Evolutionary conservation across 2,329 filamentous ascomycete species (phyloP).

Genomic region (Akanthomyces dipterigenus): DNA sequence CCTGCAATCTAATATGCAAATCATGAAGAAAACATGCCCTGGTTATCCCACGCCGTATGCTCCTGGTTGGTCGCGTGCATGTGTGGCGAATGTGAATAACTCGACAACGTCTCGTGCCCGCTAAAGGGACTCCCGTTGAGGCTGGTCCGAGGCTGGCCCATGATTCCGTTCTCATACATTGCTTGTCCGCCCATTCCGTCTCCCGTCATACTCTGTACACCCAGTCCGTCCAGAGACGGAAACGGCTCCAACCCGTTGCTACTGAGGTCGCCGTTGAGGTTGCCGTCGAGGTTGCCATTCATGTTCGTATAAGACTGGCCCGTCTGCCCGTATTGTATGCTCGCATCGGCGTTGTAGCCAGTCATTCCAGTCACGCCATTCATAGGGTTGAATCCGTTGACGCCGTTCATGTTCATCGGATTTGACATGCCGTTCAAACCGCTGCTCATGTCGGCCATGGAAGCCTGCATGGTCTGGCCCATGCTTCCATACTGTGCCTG

Average conservation of each 20-base stretch:
- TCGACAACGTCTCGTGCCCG: constrained; percentile 29
- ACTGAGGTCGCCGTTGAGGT: background rate
- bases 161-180: constrained; percentile 24
- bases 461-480: constrained; percentile 19
- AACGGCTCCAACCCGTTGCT: constrained; percentile 24
- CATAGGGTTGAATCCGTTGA: constrained; percentile 19
- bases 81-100: constrained; percentile 29
- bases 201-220: constrained; percentile 23
- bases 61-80: constrained; percentile 19
- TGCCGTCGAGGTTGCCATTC: constrained; percentile 9
- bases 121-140: constrained; percentile 30
- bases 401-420: background rate
- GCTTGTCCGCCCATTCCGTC: constrained; percentile 22
- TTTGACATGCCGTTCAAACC: background rate
- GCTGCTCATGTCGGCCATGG: constrained; percentile 14
- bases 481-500: constrained; percentile 22
- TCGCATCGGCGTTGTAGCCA: constrained; percentile 18
- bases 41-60: constrained; percentile 20
- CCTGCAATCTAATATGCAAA: background rate
- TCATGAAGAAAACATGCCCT: constrained; percentile 8
- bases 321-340: constrained; percentile 21
- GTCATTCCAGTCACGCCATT: constrained; percentile 7
- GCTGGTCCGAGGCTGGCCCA: constrained; percentile 22
- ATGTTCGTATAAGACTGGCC: constrained; percentile 19
- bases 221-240: constrained; percentile 25